phyloP scores from a whole-genome alignment of 192 early-diverging fungal species.

The Entomortierella parvispora region DNA sequence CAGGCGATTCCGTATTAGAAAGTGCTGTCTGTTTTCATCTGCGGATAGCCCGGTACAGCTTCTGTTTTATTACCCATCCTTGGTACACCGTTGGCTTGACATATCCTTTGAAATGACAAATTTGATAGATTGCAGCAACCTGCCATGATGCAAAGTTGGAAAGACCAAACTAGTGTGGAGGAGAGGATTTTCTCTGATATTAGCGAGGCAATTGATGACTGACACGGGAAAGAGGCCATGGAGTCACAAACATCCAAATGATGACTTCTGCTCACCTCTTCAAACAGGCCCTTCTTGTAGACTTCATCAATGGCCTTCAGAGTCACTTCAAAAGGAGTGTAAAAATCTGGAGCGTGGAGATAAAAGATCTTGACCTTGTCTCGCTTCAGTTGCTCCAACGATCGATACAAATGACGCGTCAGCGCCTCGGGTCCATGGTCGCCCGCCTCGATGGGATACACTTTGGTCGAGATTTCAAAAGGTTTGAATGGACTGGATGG shows the following conservation, averaged over 20 bases:
- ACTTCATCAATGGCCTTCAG: constrained; percentile 64
- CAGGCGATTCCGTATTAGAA: no score
- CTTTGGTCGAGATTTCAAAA: constrained; percentile 63
- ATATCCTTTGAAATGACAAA: constrained; percentile 20
- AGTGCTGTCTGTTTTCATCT: no score
- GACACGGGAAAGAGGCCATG: no score
- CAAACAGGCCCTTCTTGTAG: constrained; percentile 61
- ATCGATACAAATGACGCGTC: constrained; percentile 21
- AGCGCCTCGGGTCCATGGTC: constrained; percentile 56
- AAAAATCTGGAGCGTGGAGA: constrained; percentile 68
- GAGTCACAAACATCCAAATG: no score
- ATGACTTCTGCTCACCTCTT: constrained; percentile 37
- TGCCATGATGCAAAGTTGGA: constrained; percentile 30
- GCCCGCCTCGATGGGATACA: constrained; percentile 58
- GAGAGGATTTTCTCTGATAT: no score
- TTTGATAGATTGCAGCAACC: constrained; percentile 12
- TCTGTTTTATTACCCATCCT: constrained; percentile 9
- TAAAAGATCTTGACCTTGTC: constrained; percentile 69
- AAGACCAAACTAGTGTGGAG: constrained; percentile 15
- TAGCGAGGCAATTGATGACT: neutral
- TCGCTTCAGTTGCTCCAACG: constrained; percentile 55
- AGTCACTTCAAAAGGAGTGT: constrained; percentile 60
- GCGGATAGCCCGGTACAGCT: no score
- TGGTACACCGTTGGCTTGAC: constrained; percentile 23
- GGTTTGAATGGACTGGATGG: constrained; percentile 18